Evolutionary conservation across 106 monocot species (phyloP), one percentile per base, ranked within the genome.

Genomic region (Dioscorea zingiberensis): DNA sequence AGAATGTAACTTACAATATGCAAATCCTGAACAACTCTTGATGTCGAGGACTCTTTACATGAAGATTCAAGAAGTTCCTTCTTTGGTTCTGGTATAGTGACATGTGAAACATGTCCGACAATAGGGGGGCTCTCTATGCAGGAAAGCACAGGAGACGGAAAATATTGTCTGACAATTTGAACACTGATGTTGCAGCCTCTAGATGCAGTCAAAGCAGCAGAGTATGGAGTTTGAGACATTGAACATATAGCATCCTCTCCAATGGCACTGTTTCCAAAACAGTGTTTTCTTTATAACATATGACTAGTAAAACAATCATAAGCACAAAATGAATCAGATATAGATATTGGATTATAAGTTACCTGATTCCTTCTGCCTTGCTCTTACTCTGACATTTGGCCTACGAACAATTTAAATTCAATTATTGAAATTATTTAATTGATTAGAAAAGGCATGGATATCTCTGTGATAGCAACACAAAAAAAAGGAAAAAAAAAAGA

Each of bases 1-100:
- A 46, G 13, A 13, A 6, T 27, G 25, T 13, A 25, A 60, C 94
- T 76, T 69, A 97, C 95, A 65, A 97, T 80, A 66, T 97, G 95
- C 64, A 97, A 65, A 67, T 91, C 83, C 53, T 79, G 83, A 60
- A 74, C 48, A 54, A 65, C 62, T 17, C 53, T 72, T 17, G 91
- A 83, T 54, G 76, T 55, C 58, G 83, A 80, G 16, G 68, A 71
- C 16, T 69, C 73, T 19, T 69, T 29, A 64, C n/a, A 62, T 66
- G 73, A 66, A 59, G 75, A 48, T 63, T 76, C 66, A 12, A 61
- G 48, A 62, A 64, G 22, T 62, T 67, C 74, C 26, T 64, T 71
- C 18, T 63, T 73, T n/a, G 69, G 70, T 58, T 84, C 78, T 32
- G 88, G 64, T 69, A 67, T 21, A 59, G 44, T 71, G 21, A 87